Percentiles rank a stretch among this genome's conserved stretches.
Evolutionary conservation across 148 eudicot genomes (phyloP).

Genomic region (Amaranthus cruentus): DNA sequence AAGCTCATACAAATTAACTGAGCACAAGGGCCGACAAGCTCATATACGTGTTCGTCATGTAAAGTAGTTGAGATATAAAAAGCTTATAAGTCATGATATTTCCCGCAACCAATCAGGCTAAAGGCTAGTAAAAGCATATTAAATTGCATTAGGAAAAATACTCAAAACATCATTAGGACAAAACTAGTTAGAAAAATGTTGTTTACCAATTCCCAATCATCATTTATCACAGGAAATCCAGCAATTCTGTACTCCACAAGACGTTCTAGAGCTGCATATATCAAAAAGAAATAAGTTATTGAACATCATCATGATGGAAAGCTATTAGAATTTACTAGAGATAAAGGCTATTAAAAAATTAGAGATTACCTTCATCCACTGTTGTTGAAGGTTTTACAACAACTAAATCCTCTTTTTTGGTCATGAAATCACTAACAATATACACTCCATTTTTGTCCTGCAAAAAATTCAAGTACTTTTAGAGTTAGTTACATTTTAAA

Average conservation of each 20-base stretch:
- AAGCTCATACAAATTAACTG: too few species aligned
- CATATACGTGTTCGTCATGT: too few species aligned
- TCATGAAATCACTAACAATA: too few species aligned
- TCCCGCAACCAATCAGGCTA: neutral
- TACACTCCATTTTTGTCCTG: too few species aligned
- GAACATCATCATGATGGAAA: constrained; percentile 3
- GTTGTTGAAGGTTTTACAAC: too few species aligned
- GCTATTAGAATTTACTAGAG: neutral
- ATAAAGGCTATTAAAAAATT: too few species aligned
- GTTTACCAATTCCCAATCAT: constrained; percentile 84
- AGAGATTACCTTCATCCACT: too few species aligned
- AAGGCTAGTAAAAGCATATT: neutral
- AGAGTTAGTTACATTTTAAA: too few species aligned
- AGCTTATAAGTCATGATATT: constrained; percentile 1
- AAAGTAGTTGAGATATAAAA: neutral
- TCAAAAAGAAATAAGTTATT: neutral
- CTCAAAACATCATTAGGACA: neutral
- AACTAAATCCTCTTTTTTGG: too few species aligned
- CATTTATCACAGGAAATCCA: constrained; percentile 85
- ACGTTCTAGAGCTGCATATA: constrained; percentile 36
- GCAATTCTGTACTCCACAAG: constrained; percentile 73
- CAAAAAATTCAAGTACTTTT: too few species aligned
- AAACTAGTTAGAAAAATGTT: neutral
- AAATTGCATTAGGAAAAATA: neutral
- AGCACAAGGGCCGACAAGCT: too few species aligned